Conservation (phyloP, 164 flowering plant genomes). For the Nymphaea colorata region DNA sequence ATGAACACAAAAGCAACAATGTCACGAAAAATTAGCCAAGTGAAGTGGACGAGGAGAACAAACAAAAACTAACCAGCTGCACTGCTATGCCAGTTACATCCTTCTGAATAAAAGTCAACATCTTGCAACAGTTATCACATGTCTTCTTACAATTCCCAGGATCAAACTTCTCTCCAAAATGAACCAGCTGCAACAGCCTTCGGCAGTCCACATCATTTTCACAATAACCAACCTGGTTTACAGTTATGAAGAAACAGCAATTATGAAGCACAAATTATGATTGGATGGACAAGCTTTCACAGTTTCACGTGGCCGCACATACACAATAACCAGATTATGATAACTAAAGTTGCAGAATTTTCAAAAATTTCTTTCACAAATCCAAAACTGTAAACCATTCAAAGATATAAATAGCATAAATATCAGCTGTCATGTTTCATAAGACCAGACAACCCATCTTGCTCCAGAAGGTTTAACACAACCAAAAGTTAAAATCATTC, state of each 20-base stretch:
- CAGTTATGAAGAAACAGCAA: background rate
- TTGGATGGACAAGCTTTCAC: background rate
- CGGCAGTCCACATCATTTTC: constrained; percentile 97
- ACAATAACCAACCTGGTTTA: constrained; percentile 77
- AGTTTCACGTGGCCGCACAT: background rate
- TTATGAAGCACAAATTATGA: background rate
- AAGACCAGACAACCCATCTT: too few relatives aligned
- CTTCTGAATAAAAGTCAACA: constrained; percentile 47
- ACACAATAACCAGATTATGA: background rate
- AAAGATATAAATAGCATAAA: too few relatives aligned
- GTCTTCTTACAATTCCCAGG: constrained; percentile 54
- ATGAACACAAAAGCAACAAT: background rate
- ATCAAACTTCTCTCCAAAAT: constrained; percentile 93
- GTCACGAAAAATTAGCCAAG: background rate
- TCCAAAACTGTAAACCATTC: too few relatives aligned
- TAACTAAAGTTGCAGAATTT: too few relatives aligned
- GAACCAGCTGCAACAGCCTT: constrained; percentile 77
- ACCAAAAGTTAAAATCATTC: too few relatives aligned
- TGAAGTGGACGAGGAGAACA: background rate
- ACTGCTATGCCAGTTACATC: constrained; percentile 65
- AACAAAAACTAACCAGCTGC: constrained; percentile 50
- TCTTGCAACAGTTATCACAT: constrained; percentile 77
- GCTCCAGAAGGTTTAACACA: too few relatives aligned
- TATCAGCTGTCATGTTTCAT: too few relatives aligned
- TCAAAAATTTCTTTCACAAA: too few relatives aligned